These are phyloP conservation scores for Botrytis squamosa DNA, from an alignment of 2,329 filamentous ascomycete species.

Conservation along the genomic window DNA sequence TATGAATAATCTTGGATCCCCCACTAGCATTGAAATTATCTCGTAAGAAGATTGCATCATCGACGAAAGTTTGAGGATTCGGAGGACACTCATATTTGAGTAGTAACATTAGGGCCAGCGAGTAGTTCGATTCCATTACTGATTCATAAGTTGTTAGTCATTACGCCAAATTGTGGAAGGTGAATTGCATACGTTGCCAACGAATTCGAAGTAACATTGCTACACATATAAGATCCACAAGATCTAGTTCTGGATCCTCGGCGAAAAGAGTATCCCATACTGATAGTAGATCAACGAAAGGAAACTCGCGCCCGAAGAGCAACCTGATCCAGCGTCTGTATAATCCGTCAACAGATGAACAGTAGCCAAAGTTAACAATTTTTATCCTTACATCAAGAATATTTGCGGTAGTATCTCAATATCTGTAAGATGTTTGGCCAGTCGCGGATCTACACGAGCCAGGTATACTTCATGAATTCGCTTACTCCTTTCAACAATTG, in stretches of 20 bases:
- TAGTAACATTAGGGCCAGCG: conserved; percentile 75
- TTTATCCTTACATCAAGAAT: conserved; percentile 73
- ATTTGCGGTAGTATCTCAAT: conserved; percentile 95
- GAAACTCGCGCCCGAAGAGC: conserved; percentile 89
- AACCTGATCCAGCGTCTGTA: conserved; percentile 80
- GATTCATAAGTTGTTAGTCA: conserved; percentile 6
- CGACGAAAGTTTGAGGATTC: conserved; percentile 75
- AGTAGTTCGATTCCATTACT: conserved; percentile 88
- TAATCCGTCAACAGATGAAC: conserved; percentile 16
- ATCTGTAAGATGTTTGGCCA: conserved; percentile 74
- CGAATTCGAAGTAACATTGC: conserved; percentile 90
- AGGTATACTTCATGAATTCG: conserved; percentile 83
- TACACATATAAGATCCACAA: conserved; percentile 89
- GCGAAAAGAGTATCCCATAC: conserved; percentile 94
- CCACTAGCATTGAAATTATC: conserved; percentile 62
- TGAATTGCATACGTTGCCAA: conserved; percentile 68
- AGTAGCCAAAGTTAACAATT: conserved; percentile 10
- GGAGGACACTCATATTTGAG: conserved; percentile 70
- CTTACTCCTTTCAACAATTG: conserved; percentile 82
- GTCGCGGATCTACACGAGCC: conserved; percentile 75
- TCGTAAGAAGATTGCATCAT: conserved; percentile 76
- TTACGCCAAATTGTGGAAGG: not conserved
- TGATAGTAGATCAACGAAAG: conserved; percentile 77
- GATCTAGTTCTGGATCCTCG: conserved; percentile 72
- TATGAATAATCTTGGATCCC: conserved; percentile 64